phyloP scores from a whole-genome alignment of 495 filamentous ascomycete species.

The Glutinoglossum americanum region DNA sequence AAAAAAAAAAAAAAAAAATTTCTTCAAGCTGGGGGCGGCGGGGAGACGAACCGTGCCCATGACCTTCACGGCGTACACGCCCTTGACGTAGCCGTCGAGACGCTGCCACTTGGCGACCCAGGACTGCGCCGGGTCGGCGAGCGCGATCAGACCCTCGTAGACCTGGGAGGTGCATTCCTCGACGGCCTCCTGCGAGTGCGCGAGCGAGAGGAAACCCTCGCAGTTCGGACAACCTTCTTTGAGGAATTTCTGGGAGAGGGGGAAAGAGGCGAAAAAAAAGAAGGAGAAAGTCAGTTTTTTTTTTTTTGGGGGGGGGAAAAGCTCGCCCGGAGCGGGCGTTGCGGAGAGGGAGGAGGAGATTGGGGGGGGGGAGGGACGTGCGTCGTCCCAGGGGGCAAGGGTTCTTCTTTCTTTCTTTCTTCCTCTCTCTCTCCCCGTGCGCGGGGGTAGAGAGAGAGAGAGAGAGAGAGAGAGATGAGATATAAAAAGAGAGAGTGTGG shows the following conservation, averaged over 20 bases:
- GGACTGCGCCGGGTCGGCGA: slow-evolving; percentile 52
- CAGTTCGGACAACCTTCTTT: slow-evolving; percentile 89
- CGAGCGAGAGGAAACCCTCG: slow-evolving; percentile 68
- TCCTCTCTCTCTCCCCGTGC: no score
- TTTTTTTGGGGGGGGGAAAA: background rate
- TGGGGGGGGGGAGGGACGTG: no score
- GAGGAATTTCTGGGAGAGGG: slow-evolving; percentile 40
- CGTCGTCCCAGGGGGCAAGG: no score
- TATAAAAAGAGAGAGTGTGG: no score
- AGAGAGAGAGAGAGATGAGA: background rate
- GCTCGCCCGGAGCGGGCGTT: background rate
- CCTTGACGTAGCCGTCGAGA: slow-evolving; percentile 64
- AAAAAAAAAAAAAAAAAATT: no score
- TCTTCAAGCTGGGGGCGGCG: no score
- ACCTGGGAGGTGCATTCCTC: slow-evolving; percentile 87
- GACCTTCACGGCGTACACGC: slow-evolving; percentile 87
- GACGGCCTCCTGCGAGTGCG: slow-evolving; percentile 54
- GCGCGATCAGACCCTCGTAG: slow-evolving; percentile 70
- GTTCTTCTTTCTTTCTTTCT: no score
- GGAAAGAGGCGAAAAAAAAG: no score
- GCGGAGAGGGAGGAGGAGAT: background rate
- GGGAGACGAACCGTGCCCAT: slow-evolving; percentile 42
- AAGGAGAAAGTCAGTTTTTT: no score
- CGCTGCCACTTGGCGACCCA: slow-evolving; percentile 94
- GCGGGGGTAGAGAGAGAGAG: background rate